These are phyloP conservation scores for Suillus lakei DNA, from an alignment of 768 basidiomycete genomes.

Conservation along the genomic window DNA sequence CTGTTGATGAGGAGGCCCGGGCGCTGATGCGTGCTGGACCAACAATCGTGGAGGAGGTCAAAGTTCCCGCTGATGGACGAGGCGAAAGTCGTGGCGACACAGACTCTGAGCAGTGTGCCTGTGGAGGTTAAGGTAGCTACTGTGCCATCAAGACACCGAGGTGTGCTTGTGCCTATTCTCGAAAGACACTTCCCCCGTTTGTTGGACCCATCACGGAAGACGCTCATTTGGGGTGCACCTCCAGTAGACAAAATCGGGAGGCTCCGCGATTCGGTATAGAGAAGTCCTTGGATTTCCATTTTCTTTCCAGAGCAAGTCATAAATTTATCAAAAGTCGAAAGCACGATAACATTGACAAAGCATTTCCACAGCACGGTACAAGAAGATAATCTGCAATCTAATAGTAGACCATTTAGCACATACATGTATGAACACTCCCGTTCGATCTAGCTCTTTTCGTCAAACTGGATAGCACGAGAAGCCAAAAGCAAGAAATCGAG, in stretches of 20 bases:
- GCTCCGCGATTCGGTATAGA: conserved; percentile 34
- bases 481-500: conserved; percentile 5
- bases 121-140: neutral
- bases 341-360: conserved; percentile 3
- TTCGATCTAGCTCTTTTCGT: conserved; percentile 11
- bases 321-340: neutral
- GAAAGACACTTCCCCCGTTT: conserved; percentile 52
- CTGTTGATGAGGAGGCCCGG: conserved; percentile 76
- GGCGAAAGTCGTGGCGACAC: conserved; percentile 22
- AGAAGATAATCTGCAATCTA: conserved; percentile 11
- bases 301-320: neutral
- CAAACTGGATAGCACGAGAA: conserved; percentile 1
- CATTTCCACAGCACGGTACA: neutral
- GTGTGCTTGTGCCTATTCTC: conserved; percentile 49
- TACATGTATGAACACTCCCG: conserved; percentile 4
- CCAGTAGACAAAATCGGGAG: conserved; percentile 65
- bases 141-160: conserved; percentile 33
- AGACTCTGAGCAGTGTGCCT: conserved; percentile 4
- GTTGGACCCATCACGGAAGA: conserved; percentile 65
- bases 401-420: conserved; percentile 9
- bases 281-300: neutral
- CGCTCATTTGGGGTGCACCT: conserved; percentile 76
- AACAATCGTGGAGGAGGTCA: conserved; percentile 33
- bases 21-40: conserved; percentile 47
- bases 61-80: conserved; percentile 29